A percentile compares a stretch with the other conserved stretches of the same genome.
These are phyloP conservation scores for Debaryomyces subglobosus DNA, from an alignment of 1,139 yeast genomes.

Conservation along the genomic window DNA sequence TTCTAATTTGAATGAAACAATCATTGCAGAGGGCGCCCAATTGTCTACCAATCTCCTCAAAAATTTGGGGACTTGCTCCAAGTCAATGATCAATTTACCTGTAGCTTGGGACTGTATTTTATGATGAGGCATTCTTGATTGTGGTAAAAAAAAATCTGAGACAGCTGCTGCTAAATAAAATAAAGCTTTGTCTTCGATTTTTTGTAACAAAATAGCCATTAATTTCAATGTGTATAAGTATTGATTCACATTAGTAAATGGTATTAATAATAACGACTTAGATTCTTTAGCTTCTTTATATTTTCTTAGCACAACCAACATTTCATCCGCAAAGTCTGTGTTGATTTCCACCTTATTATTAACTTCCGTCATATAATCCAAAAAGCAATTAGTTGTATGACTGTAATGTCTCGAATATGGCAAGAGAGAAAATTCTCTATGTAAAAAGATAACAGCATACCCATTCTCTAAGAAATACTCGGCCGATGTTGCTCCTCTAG, in stretches of 20 bases:
- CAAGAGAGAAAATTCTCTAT: conserved; percentile 85
- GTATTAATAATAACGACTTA: conserved; percentile 66
- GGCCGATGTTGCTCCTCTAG: conserved; percentile 95
- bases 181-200: conserved; percentile 57
- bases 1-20: conserved; percentile 91
- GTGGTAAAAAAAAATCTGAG: conserved; percentile 91
- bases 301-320: conserved; percentile 66
- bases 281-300: conserved; percentile 63
- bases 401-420: conserved; percentile 91
- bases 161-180: conserved; percentile 97
- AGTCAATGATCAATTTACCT: conserved; percentile 73
- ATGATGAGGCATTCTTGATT: conserved; percentile 83
- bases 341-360: conserved; percentile 61
- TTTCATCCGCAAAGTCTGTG: conserved; percentile 60
- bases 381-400: conserved; percentile 80
- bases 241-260: conserved; percentile 95
- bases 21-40: conserved; percentile 97
- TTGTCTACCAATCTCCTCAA: conserved; percentile 82
- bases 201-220: conserved; percentile 62
- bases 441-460: conserved; percentile 89
- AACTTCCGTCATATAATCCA: conserved; percentile 74
- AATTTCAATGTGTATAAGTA: conserved; percentile 80
- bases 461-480: conserved; percentile 85
- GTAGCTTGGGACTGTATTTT: conserved; percentile 84
- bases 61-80: conserved; percentile 96